A percentile compares a stretch with the other conserved stretches of the same genome.
phyloP scores from a whole-genome alignment of 2,329 filamentous ascomycete species.

The Penicillium aurantiogriseum region DNA sequence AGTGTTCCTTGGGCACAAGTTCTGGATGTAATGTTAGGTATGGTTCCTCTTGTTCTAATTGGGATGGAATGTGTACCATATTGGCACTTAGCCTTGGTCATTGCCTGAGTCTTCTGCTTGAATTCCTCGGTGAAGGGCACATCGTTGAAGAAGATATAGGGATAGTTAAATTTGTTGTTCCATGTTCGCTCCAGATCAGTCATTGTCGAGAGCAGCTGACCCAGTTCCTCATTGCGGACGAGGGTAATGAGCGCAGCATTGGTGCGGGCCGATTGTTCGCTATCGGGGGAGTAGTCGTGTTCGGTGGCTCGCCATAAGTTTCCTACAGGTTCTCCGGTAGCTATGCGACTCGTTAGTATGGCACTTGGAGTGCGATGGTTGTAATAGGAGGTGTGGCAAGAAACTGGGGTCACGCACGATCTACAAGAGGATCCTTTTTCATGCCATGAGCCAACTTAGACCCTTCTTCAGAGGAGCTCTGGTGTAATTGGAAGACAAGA shows the following conservation, averaged over 20 bases:
- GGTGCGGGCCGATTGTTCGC: slow-evolving; percentile 75
- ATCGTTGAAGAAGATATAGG: slow-evolving; percentile 99
- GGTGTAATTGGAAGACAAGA: slow-evolving; percentile 73
- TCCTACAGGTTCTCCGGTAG: slow-evolving; percentile 78
- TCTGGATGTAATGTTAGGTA: slow-evolving; percentile 53
- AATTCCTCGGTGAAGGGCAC: slow-evolving; percentile 91
- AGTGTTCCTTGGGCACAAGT: slow-evolving; percentile 89
- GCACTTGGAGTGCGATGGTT: not conserved
- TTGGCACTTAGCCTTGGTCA: slow-evolving; percentile 81
- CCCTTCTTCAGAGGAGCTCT: slow-evolving; percentile 47
- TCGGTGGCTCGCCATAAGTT: slow-evolving; percentile 69
- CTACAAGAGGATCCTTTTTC: slow-evolving; percentile 78
- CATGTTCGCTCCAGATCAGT: slow-evolving; percentile 86
- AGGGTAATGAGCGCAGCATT: slow-evolving; percentile 90
- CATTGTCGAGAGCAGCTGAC: slow-evolving; percentile 85
- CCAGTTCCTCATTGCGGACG: slow-evolving; percentile 86
- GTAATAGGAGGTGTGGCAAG: slow-evolving; percentile 12
- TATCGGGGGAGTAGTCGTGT: slow-evolving; percentile 74
- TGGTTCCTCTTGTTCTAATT: not conserved
- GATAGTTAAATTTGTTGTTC: slow-evolving; percentile 99
- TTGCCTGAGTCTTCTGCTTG: slow-evolving; percentile 74
- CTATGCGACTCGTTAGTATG: slow-evolving; percentile 48
- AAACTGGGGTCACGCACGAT: slow-evolving; percentile 62
- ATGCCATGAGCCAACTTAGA: slow-evolving; percentile 57
- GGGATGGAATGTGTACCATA: slow-evolving; percentile 61